Conservation (phyloP, 1,139 yeast species). For the Hemisphaericaspora subhashii region DNA sequence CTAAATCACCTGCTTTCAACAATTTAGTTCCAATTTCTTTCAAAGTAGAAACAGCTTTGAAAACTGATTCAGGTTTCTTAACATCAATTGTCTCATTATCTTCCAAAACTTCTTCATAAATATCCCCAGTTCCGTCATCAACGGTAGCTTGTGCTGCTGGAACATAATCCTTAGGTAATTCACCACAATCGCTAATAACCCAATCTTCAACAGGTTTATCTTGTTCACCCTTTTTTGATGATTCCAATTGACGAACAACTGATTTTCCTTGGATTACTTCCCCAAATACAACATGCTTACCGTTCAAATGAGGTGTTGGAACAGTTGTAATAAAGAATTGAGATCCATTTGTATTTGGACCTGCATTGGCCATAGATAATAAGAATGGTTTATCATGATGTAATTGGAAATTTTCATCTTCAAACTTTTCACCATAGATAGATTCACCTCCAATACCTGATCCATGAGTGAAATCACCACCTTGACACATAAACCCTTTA, state of each 20-base stretch:
- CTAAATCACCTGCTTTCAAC: slow-evolving; percentile 63
- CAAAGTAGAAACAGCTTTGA: slow-evolving; percentile 63
- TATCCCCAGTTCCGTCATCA: slow-evolving; percentile 85
- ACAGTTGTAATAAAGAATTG: slow-evolving; percentile 92
- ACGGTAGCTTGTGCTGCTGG: slow-evolving; percentile 34
- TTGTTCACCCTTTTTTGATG: slow-evolving; percentile 57
- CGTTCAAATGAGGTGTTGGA: slow-evolving; percentile 81
- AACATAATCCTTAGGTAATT: slow-evolving; percentile 60
- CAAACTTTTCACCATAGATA: slow-evolving; percentile 92
- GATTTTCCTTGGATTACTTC: slow-evolving; percentile 82
- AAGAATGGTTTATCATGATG: slow-evolving; percentile 83
- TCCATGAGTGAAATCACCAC: slow-evolving; percentile 92
- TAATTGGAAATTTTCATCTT: slow-evolving; percentile 81
- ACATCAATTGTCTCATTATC: slow-evolving; percentile 71
- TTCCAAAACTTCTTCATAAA: slow-evolving; percentile 71
- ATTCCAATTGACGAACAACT: slow-evolving; percentile 75
- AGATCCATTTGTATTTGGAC: slow-evolving; percentile 93
- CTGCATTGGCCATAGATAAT: slow-evolving; percentile 95
- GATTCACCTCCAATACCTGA: slow-evolving; percentile 95
- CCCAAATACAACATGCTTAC: slow-evolving; percentile 96
- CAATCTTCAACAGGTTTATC: slow-evolving; percentile 70
- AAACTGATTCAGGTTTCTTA: slow-evolving; percentile 60
- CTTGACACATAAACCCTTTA: slow-evolving; percentile 89
- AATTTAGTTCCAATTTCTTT: slow-evolving; percentile 78
- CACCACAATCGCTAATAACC: slow-evolving; percentile 78